Percentiles rank a stretch among this genome's conserved stretches.
These are phyloP conservation scores for Ilex paraguariensis DNA, from an alignment of 305 asterid genomes.

Conservation along the genomic window DNA sequence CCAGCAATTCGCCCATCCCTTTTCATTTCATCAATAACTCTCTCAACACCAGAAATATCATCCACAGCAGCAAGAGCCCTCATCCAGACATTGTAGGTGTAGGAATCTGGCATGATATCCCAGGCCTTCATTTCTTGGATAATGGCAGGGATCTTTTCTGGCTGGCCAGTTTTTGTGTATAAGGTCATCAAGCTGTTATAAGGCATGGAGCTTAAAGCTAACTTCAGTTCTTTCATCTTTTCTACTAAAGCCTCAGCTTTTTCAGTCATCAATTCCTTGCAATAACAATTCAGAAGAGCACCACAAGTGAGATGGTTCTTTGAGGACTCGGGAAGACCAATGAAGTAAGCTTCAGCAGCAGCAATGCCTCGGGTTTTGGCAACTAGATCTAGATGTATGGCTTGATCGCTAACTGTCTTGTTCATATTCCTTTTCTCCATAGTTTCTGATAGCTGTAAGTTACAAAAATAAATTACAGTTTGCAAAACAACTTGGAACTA, in stretches of 20 bases:
- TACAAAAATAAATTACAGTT: conserved; percentile 4
- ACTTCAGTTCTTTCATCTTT: conserved; percentile 81
- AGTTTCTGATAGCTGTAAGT: conserved; percentile 68
- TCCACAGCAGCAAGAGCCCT: conserved; percentile 78
- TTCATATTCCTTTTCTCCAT: conserved; percentile 86
- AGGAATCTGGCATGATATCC: conserved; percentile 63
- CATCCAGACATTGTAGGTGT: conserved; percentile 92
- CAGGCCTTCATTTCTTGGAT: conserved; percentile 83
- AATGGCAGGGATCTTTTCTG: conserved; percentile 52
- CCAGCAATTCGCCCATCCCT: conserved; percentile 80
- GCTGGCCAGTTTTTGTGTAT: conserved; percentile 47
- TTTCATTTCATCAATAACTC: conserved; percentile 91
- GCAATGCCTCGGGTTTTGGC: conserved; percentile 63
- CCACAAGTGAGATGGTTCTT: conserved; percentile 73
- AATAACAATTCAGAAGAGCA: conserved; percentile 84
- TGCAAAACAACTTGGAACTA: too few species aligned
- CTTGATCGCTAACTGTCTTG: conserved; percentile 84
- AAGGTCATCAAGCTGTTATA: conserved; percentile 90
- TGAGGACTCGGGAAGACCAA: conserved; percentile 63
- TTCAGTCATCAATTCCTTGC: conserved; percentile 69
- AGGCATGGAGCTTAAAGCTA: conserved; percentile 68
- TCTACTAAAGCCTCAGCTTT: conserved; percentile 65
- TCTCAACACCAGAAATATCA: conserved; percentile 80
- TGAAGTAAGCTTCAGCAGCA: conserved; percentile 75
- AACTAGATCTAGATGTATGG: conserved; percentile 81